These are phyloP conservation scores for Trypanosoma conorhini DNA, from an alignment of 208 protist species.

Conservation along the genomic window DNA sequence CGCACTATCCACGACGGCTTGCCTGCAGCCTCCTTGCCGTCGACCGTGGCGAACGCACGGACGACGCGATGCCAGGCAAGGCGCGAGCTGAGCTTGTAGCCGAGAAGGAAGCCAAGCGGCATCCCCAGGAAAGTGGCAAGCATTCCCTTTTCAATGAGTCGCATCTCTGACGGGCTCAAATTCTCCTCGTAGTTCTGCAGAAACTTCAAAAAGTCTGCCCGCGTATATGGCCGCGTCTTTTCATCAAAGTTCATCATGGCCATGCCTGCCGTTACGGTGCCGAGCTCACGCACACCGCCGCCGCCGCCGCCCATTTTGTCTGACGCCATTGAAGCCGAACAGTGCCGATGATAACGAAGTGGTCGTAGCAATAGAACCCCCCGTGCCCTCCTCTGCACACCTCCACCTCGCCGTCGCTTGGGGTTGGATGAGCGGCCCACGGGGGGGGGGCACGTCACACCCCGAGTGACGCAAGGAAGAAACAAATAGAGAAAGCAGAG, in stretches of 20 bases:
- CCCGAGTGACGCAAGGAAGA: neutral
- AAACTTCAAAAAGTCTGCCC: constrained; percentile 71
- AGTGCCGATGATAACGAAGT: neutral
- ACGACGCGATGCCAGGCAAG: constrained; percentile 71
- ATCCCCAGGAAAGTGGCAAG: constrained; percentile 62
- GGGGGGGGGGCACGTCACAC: neutral
- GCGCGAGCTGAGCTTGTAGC: constrained; percentile 57
- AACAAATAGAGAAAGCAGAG: neutral
- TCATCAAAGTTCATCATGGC: constrained; percentile 85
- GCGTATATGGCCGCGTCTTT: constrained; percentile 84
- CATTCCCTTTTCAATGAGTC: constrained; percentile 73
- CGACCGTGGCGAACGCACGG: constrained; percentile 41
- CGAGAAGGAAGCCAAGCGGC: constrained; percentile 49
- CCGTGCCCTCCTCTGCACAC: neutral
- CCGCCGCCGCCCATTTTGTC: constrained; percentile 34
- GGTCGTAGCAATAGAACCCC: neutral
- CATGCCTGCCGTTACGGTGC: constrained; percentile 86
- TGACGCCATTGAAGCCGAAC: neutral
- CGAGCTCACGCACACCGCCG: constrained; percentile 76
- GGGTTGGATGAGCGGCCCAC: neutral
- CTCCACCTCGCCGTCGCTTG: neutral
- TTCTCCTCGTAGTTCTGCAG: constrained; percentile 73
- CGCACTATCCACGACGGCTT: constrained; percentile 26
- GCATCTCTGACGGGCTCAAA: constrained; percentile 62
- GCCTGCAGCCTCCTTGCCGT: constrained; percentile 17